phyloP scores from a whole-genome alignment of 2,329 filamentous ascomycete genomes.

The Fusarium piperis region DNA sequence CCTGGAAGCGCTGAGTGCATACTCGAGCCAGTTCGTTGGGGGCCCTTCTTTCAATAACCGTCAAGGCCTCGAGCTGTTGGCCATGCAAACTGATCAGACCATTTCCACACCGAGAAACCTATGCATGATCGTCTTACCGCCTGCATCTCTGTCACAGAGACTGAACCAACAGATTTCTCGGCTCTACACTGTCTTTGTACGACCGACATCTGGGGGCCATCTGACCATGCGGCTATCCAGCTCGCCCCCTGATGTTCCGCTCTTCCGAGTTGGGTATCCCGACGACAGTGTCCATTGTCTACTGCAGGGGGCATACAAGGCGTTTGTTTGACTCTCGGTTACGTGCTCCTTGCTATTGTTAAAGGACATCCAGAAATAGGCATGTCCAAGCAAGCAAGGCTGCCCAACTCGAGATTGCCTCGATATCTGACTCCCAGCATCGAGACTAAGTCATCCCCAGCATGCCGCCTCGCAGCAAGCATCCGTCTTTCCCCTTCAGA shows the following conservation, averaged over 20 bases:
- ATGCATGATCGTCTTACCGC: neutral
- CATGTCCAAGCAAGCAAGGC: neutral
- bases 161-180: neutral
- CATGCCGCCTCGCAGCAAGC: constrained; percentile 14
- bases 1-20: no score
- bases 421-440: neutral
- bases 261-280: neutral
- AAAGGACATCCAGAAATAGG: neutral
- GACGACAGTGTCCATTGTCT: neutral
- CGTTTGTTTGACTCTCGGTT: neutral
- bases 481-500: constrained; percentile 18
- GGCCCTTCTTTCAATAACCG: neutral
- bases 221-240: neutral
- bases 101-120: neutral
- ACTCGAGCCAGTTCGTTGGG: no score
- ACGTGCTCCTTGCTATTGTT: neutral
- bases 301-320: neutral
- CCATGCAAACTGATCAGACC: neutral
- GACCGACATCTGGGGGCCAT: neutral
- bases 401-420: neutral
- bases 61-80: neutral
- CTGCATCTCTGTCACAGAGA: neutral
- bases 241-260: neutral
- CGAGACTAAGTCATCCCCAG: constrained; percentile 4
- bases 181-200: neutral